phyloP scores from a whole-genome alignment of 2,329 filamentous ascomycete genomes.

The Colletotrichum brevisporum region DNA sequence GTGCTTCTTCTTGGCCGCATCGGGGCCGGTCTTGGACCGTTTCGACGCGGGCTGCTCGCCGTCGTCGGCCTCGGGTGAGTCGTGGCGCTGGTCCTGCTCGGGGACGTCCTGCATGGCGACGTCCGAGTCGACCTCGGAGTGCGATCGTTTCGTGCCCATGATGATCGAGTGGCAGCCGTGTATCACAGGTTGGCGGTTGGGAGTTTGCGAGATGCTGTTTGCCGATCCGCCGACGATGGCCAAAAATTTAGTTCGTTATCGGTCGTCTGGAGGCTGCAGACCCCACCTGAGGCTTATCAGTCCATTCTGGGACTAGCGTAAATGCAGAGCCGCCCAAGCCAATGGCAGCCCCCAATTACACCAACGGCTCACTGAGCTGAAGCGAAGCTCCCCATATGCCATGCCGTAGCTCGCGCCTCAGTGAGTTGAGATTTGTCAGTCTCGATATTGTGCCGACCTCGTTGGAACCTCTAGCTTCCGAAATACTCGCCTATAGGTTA shows the following conservation, averaged over 20 bases:
- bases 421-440: conserved; percentile 7
- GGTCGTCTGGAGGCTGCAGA: conserved; percentile 20
- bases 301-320: conserved; percentile 21
- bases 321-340: not conserved
- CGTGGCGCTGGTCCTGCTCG: conserved; percentile 24
- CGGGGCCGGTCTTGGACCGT: conserved; percentile 49
- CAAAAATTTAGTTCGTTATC: conserved; percentile 42
- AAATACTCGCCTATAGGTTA: too few relatives aligned
- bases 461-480: too few relatives aligned
- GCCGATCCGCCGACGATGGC: conserved; percentile 12
- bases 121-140: conserved; percentile 42
- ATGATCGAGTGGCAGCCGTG: not conserved
- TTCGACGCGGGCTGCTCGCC: conserved; percentile 47
- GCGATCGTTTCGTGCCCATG: conserved; percentile 50
- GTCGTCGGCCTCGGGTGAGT: conserved; percentile 39
- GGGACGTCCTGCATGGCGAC: conserved; percentile 19
- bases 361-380: conserved; percentile 4
- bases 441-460: not conserved
- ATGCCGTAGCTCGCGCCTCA: conserved; percentile 26
- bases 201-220: not conserved
- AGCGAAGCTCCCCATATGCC: too few relatives aligned
- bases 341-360: conserved; percentile 37
- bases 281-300: conserved; percentile 35
- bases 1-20: conserved; percentile 53
- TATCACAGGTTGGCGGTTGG: not conserved